These are phyloP conservation scores for Pyrenopolyporus hunteri DNA, from an alignment of 495 filamentous ascomycete species.

Conservation along the genomic window DNA sequence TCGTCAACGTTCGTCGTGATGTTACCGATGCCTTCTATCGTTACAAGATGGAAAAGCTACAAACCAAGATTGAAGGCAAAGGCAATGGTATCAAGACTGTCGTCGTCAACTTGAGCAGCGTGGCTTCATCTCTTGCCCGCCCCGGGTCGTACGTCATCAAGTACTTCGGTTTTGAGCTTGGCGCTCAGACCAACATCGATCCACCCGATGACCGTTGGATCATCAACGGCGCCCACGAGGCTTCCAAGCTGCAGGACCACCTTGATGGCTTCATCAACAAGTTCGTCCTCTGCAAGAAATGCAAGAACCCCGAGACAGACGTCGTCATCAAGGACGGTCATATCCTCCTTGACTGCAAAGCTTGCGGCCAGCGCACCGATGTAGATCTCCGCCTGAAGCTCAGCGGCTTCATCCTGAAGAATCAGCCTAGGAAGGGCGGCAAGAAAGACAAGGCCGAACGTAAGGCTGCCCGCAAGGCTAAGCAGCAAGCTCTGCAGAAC, in stretches of 20 bases:
- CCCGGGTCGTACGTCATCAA: constrained; percentile 97
- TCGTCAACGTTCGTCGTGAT: constrained; percentile 98
- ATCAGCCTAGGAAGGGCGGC: constrained; percentile 78
- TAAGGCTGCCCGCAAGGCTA: constrained; percentile 84
- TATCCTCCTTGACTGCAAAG: constrained; percentile 96
- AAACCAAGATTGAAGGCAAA: constrained; percentile 99
- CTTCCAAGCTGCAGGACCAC: constrained; percentile 94
- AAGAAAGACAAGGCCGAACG: constrained; percentile 95
- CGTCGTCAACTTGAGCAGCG: constrained; percentile 95
- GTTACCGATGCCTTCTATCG: constrained; percentile 98
- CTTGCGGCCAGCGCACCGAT: constrained; percentile 89
- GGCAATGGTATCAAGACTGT: constrained; percentile 98
- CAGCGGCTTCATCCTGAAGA: constrained; percentile 96
- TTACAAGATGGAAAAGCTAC: constrained; percentile 99
- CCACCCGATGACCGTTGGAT: constrained; percentile 98
- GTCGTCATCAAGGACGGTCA: constrained; percentile 89
- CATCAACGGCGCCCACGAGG: constrained; percentile 98
- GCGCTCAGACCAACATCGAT: constrained; percentile 97
- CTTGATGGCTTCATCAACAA: constrained; percentile 97
- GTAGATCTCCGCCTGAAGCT: constrained; percentile 95
- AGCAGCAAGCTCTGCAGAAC: constrained; percentile 75
- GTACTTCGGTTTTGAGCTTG: constrained; percentile 98
- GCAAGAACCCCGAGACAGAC: constrained; percentile 99
- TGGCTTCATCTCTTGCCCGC: constrained; percentile 89
- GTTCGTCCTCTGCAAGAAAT: constrained; percentile 99